These are phyloP conservation scores for Dalbergia cultrata DNA, from an alignment of 306 rosid genomes.

Conservation along the genomic window DNA sequence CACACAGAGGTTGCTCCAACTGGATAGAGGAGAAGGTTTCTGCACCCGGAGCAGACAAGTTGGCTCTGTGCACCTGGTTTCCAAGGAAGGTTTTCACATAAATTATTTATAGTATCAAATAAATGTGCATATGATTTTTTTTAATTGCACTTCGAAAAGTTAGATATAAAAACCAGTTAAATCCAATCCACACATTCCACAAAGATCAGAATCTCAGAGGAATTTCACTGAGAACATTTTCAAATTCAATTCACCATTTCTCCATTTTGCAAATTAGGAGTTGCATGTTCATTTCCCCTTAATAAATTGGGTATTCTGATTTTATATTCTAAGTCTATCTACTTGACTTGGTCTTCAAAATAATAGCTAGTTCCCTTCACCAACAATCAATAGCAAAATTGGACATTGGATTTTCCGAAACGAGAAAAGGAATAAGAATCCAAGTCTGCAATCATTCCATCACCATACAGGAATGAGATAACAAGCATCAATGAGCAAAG, in stretches of 20 bases:
- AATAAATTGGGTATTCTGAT: conserved; percentile 1
- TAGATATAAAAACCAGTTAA: conserved; percentile 1
- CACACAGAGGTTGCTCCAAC: conserved; percentile 92
- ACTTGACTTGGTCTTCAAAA: background rate
- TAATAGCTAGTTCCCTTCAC: background rate
- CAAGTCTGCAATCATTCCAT: background rate
- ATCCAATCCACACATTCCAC: conserved; percentile 7
- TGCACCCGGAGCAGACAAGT: conserved; percentile 92
- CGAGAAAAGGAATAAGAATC: background rate
- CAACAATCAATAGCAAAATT: background rate
- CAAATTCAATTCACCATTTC: background rate
- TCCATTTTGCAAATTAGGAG: background rate
- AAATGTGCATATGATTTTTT: background rate
- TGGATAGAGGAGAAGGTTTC: conserved; percentile 81
- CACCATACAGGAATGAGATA: background rate
- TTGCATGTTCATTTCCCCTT: background rate
- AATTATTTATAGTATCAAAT: conserved; percentile 9
- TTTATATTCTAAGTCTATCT: background rate
- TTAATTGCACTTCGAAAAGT: background rate
- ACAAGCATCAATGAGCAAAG: conserved; percentile 38
- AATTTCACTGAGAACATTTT: background rate
- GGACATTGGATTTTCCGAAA: conserved; percentile 8
- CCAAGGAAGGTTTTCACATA: conserved; percentile 31
- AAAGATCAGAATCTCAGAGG: background rate
- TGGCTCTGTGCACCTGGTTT: conserved; percentile 79